These are phyloP conservation scores for Mollisiaceae sp. DNA, from an alignment of 2,329 filamentous ascomycete species.

Conservation along the genomic window DNA sequence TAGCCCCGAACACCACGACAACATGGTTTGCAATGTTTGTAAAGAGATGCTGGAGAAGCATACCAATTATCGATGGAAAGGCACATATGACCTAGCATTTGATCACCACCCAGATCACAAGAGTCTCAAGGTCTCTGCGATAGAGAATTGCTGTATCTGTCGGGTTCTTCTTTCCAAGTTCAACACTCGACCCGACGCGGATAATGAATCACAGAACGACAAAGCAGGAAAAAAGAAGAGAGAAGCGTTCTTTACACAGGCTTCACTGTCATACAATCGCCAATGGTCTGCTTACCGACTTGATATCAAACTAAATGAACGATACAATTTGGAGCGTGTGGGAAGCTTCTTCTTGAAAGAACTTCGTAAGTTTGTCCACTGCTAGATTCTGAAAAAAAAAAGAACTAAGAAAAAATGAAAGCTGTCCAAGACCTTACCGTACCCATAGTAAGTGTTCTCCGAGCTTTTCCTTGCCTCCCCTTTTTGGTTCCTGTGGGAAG, in stretches of 20 bases:
- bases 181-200: constrained; percentile 1
- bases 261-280: constrained; percentile 12
- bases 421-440: constrained; percentile 7
- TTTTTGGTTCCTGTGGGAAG: neutral
- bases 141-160: constrained; percentile 19
- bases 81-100: constrained; percentile 16
- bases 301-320: constrained; percentile 13
- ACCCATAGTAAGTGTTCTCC: constrained; percentile 6
- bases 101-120: constrained; percentile 9
- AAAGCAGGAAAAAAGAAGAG: constrained; percentile 11
- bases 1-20: neutral
- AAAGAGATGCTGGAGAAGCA: constrained; percentile 15
- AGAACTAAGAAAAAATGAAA: constrained; percentile 6
- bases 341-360: constrained; percentile 15
- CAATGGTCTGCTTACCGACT: constrained; percentile 15
- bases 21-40: constrained; percentile 16
- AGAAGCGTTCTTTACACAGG: constrained; percentile 11
- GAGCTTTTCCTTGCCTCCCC: neutral
- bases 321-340: constrained; percentile 11
- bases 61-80: constrained; percentile 13
- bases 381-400: neutral
- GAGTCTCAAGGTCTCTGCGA: constrained; percentile 8
- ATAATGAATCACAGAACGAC: constrained; percentile 1
- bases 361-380: constrained; percentile 10
- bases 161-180: constrained; percentile 14